phyloP scores from a whole-genome alignment of 371 early-diverging fungal genomes.

The Chytridium lagenaria region DNA sequence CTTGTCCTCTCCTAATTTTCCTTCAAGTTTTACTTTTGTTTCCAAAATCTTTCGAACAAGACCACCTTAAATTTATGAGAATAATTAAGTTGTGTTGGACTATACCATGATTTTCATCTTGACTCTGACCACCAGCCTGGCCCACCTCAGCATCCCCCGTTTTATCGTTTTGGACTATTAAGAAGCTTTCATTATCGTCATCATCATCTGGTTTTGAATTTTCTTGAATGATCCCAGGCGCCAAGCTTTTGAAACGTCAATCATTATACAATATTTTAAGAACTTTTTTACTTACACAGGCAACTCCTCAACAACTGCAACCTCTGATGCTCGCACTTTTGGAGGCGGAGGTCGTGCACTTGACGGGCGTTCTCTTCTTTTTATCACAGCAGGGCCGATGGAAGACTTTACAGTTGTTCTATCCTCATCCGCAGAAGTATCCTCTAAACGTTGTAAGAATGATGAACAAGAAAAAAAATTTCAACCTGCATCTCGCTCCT shows the following conservation, averaged over 20 bases:
- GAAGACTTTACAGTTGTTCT: neutral
- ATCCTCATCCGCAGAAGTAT: neutral
- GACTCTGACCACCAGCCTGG: neutral
- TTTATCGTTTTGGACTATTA: slow-evolving; percentile 18
- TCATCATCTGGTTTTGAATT: slow-evolving; percentile 25
- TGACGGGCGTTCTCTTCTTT: slow-evolving; percentile 48
- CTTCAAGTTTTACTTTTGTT: slow-evolving; percentile 48
- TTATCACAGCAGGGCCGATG: neutral
- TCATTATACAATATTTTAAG: neutral
- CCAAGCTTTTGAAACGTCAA: slow-evolving; percentile 9
- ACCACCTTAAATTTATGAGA: slow-evolving; percentile 40
- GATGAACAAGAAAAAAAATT: too few species aligned
- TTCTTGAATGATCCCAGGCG: slow-evolving; percentile 43
- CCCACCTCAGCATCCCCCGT: neutral
- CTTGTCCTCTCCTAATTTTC: slow-evolving; percentile 9
- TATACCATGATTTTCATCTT: slow-evolving; percentile 33
- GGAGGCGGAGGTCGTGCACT: slow-evolving; percentile 59
- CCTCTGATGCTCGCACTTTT: slow-evolving; percentile 43
- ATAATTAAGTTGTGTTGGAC: neutral
- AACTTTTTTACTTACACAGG: slow-evolving; percentile 24
- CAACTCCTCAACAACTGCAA: slow-evolving; percentile 42
- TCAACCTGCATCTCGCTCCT: neutral
- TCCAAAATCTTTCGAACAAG: slow-evolving; percentile 57
- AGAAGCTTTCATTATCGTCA: slow-evolving; percentile 50
- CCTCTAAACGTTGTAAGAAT: neutral